Percentiles rank a stretch among this genome's conserved stretches.
These are phyloP conservation scores for Jacaranda copaia DNA, from an alignment of 257 asterid species.

Conservation along the genomic window DNA sequence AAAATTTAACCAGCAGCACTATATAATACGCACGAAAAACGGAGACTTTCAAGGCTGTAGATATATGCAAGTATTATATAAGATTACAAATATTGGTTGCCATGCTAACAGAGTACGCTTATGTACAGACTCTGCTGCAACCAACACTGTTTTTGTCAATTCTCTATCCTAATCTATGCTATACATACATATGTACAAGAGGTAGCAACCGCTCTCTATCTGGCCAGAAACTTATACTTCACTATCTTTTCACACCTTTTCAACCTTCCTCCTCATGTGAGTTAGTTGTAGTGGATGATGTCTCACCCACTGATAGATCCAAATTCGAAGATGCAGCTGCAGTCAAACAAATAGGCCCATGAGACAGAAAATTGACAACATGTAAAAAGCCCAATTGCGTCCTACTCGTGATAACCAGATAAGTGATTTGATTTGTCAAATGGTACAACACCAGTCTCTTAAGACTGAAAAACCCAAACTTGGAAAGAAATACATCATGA, in stretches of 20 bases:
- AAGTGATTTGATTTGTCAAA: background rate
- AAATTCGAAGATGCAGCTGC: conserved; percentile 28
- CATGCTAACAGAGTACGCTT: background rate
- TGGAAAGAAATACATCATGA: background rate
- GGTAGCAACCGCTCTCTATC: background rate
- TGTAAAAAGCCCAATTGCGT: no score
- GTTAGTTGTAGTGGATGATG: background rate
- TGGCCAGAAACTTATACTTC: background rate
- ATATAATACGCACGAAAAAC: no score
- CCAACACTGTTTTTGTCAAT: background rate
- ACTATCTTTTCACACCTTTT: background rate
- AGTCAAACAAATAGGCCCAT: background rate
- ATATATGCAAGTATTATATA: background rate
- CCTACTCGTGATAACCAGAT: background rate
- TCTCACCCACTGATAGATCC: background rate
- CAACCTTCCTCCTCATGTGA: background rate
- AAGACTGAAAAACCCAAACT: background rate
- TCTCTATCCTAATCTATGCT: background rate
- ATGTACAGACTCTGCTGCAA: background rate
- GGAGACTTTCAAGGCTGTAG: no score
- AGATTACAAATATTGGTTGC: background rate
- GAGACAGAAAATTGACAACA: background rate
- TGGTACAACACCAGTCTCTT: background rate
- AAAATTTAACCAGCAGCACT: no score
- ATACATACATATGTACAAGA: background rate